phyloP scores from a whole-genome alignment of 768 basidiomycete species.

The Naganishia vishniacii region DNA sequence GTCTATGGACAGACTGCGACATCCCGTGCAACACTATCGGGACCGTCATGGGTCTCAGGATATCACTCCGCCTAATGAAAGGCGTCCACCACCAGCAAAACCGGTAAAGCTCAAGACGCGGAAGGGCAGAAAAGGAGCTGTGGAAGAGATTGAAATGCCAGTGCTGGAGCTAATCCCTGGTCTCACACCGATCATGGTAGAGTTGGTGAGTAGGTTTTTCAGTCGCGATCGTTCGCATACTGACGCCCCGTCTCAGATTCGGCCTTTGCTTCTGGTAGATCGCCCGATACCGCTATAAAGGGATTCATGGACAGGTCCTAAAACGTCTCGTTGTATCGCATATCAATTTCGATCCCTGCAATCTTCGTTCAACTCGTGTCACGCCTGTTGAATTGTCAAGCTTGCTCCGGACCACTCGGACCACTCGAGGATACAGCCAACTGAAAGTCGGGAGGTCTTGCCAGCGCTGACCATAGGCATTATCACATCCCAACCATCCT shows the following conservation, averaged over 20 bases:
- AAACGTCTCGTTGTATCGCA: not conserved
- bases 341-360: too few relatives aligned
- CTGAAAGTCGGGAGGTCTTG: too few relatives aligned
- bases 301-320: not conserved
- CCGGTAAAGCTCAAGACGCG: constrained; percentile 12
- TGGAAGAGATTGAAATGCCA: constrained; percentile 60
- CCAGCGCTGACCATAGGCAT: too few relatives aligned
- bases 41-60: constrained; percentile 11
- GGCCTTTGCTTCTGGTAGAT: constrained; percentile 8
- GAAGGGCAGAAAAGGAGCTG: constrained; percentile 22
- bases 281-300: not conserved
- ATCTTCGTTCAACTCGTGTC: too few relatives aligned
- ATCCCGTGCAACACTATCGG: constrained; percentile 31
- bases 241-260: not conserved
- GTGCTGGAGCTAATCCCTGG: constrained; percentile 71
- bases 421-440: too few relatives aligned
- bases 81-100: constrained; percentile 20
- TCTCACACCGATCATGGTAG: constrained; percentile 79
- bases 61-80: constrained; percentile 7
- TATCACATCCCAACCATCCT: too few relatives aligned
- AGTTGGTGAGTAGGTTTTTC: constrained; percentile 62
- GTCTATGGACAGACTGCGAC: constrained; percentile 31
- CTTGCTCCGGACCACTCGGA: too few relatives aligned
- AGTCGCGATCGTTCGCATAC: not conserved
- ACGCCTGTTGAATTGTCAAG: too few relatives aligned